These are phyloP conservation scores for Tetrahymena malaccensis DNA, from an alignment of 73 alveolate species.

Conservation along the genomic window DNA sequence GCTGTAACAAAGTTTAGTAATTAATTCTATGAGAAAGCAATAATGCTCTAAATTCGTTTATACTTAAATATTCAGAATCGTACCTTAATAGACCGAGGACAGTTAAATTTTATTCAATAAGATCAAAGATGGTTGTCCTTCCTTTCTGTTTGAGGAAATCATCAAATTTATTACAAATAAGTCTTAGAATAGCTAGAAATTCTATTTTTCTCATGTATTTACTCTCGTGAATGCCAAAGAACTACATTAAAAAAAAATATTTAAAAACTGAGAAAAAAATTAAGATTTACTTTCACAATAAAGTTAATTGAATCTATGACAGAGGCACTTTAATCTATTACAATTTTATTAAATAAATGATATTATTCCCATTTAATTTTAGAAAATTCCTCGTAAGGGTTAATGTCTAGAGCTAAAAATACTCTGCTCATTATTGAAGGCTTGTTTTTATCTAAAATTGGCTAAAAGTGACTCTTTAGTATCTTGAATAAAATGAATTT, in stretches of 20 bases:
- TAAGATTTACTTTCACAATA: neutral
- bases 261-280: neutral
- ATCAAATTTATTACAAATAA: neutral
- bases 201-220: neutral
- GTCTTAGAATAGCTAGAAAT: neutral
- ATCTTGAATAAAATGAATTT: neutral
- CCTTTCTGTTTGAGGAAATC: neutral
- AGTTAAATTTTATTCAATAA: neutral
- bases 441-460: neutral
- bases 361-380: neutral
- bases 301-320: neutral
- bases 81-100: neutral
- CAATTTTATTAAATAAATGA: neutral
- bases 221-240: neutral
- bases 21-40: neutral
- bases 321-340: neutral
- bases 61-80: neutral
- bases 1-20: neutral
- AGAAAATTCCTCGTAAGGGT: neutral
- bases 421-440: neutral
- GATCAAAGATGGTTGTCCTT: neutral
- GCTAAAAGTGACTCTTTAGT: neutral
- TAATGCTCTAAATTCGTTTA: neutral
- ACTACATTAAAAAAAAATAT: neutral
- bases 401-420: neutral